phyloP scores from a whole-genome alignment of 148 eudicot species.

The Agrostemma githago region DNA sequence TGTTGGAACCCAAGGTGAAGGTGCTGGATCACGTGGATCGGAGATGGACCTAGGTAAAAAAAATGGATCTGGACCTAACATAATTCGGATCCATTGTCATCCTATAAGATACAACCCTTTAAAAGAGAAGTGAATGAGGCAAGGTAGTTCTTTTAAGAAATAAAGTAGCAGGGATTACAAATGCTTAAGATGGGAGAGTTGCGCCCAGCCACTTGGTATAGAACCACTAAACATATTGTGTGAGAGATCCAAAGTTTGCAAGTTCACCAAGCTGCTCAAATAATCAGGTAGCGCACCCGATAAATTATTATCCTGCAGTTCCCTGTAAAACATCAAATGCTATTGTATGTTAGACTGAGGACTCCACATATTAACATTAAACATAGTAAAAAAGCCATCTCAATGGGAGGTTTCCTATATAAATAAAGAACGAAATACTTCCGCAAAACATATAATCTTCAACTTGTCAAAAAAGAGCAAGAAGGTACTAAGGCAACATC shows the following conservation, averaged over 20 bases:
- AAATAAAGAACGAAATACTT: too few relatives aligned
- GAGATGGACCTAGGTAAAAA: neutral
- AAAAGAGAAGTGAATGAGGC: neutral
- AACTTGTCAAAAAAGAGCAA: neutral
- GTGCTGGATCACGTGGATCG: neutral
- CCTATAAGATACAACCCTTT: neutral
- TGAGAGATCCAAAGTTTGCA: conserved; percentile 66
- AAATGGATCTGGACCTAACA: neutral
- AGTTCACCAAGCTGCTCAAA: conserved; percentile 51
- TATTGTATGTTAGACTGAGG: neutral
- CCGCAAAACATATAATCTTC: too few relatives aligned
- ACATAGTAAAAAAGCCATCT: neutral
- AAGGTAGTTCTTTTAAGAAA: neutral
- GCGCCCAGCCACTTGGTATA: conserved; percentile 73
- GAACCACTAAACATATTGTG: conserved; percentile 61
- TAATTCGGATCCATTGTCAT: neutral
- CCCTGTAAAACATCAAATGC: conserved; percentile 42
- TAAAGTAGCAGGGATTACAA: conserved; percentile 43
- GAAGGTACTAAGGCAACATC: neutral
- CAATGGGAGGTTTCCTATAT: neutral
- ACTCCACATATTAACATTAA: neutral
- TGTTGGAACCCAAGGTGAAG: neutral
- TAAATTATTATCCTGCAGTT: conserved; percentile 70
- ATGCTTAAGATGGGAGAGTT: conserved; percentile 65
- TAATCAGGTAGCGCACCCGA: conserved; percentile 70